Conservation (phyloP, 495 filamentous ascomycete genomes). For the Elasticomyces elasticus region DNA sequence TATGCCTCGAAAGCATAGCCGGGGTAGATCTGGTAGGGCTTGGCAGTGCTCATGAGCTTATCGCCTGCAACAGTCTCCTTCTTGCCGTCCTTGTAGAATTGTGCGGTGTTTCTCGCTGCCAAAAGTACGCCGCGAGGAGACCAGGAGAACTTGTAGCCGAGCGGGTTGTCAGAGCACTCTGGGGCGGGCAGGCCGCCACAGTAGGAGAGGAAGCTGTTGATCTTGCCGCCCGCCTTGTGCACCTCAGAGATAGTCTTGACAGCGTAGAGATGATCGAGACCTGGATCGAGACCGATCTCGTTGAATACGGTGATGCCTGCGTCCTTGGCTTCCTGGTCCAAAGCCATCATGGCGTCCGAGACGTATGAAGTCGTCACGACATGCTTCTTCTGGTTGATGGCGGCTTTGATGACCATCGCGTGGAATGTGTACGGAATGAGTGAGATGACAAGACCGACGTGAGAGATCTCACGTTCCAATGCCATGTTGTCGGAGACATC, state of each 20-base stretch:
- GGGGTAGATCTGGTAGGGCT: constrained; percentile 86
- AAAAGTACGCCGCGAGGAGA: constrained; percentile 72
- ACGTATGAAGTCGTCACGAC: constrained; percentile 96
- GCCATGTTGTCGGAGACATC: constrained; percentile 66
- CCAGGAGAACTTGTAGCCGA: constrained; percentile 88
- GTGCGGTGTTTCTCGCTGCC: constrained; percentile 75
- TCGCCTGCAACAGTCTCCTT: constrained; percentile 42
- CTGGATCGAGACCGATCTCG: constrained; percentile 72
- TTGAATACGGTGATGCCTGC: constrained; percentile 98
- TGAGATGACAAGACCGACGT: constrained; percentile 55
- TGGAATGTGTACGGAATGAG: constrained; percentile 94
- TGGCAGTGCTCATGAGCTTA: constrained; percentile 67
- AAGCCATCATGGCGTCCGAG: constrained; percentile 81
- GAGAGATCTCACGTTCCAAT: constrained; percentile 66
- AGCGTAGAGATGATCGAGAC: constrained; percentile 73
- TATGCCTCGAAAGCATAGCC: constrained; percentile 86
- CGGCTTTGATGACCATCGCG: constrained; percentile 82
- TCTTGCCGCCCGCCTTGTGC: constrained; percentile 76
- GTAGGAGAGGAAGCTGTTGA: constrained; percentile 72
- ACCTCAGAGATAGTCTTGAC: constrained; percentile 81
- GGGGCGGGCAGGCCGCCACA: constrained; percentile 82
- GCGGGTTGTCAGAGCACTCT: constrained; percentile 77
- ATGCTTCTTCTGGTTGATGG: constrained; percentile 85
- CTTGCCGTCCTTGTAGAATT: constrained; percentile 71
- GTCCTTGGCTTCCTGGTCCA: constrained; percentile 72